A percentile compares a stretch with the other conserved stretches of the same genome.
Evolutionary conservation across 352 stramenopile genomes (phyloP).

Genomic region (Lagenidium giganteum): DNA sequence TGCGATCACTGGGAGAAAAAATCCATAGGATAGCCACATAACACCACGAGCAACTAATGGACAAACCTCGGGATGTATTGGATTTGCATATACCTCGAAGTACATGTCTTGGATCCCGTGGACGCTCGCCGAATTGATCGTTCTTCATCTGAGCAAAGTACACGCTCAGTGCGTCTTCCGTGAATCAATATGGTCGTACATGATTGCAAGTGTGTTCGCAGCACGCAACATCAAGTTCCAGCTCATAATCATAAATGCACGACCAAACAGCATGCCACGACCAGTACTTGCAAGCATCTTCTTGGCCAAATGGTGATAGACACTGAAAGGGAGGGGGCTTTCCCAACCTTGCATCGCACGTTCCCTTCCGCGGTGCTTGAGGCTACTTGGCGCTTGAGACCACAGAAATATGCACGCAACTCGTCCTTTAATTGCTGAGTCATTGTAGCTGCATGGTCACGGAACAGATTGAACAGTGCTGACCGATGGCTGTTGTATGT

Average conservation of each 20-base stretch:
- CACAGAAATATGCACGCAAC: too few species aligned
- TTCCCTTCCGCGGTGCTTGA: too few species aligned
- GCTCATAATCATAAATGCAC: constrained; percentile 12
- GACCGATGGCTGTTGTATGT: too few species aligned
- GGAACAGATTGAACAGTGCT: too few species aligned
- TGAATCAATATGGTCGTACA: constrained; percentile 19
- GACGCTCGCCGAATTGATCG: constrained; percentile 14
- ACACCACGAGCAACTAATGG: constrained; percentile 23
- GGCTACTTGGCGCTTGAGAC: too few species aligned
- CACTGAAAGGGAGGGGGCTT: constrained; percentile 6
- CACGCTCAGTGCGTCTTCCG: constrained; percentile 24
- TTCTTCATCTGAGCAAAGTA: constrained; percentile 36
- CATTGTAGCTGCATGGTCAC: too few species aligned
- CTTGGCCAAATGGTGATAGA: too few species aligned
- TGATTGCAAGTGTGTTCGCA: constrained; percentile 12
- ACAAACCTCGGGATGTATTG: constrained; percentile 17
- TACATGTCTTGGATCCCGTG: constrained; percentile 21
- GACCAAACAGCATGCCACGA: constrained; percentile 14
- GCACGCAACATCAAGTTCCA: constrained; percentile 23
- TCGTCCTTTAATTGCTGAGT: too few species aligned
- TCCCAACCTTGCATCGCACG: constrained; percentile 13
- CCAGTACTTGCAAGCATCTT: constrained; percentile 4
- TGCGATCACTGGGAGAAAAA: not conserved
- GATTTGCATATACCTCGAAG: constrained; percentile 34
- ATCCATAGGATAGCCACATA: constrained; percentile 7